These are phyloP conservation scores for Elasticomyces elasticus DNA, from an alignment of 495 filamentous ascomycete species.

Conservation along the genomic window DNA sequence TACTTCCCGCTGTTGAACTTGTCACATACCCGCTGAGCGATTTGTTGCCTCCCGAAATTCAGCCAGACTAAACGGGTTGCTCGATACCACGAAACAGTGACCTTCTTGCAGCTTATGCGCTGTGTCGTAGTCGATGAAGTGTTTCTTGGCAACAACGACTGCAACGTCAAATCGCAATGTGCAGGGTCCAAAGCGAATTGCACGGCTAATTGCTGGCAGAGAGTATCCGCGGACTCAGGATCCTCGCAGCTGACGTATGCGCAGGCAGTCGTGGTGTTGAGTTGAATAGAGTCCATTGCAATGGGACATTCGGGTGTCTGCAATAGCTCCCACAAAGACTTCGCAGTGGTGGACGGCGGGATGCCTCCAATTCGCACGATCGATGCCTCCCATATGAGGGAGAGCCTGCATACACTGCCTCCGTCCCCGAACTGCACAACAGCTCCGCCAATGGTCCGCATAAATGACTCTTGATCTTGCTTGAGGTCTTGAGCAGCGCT, in stretches of 20 bases:
- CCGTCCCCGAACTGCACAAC: neutral
- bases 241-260: neutral
- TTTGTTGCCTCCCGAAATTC: neutral
- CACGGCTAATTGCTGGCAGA: neutral
- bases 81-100: neutral
- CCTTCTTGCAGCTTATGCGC: neutral
- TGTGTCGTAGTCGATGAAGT: neutral
- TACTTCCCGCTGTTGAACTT: neutral
- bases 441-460: neutral
- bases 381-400: neutral
- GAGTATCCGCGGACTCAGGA: neutral
- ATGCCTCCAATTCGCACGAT: neutral
- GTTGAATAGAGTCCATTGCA: neutral
- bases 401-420: neutral
- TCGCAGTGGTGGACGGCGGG: neutral
- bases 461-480: neutral
- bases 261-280: neutral
- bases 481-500: neutral
- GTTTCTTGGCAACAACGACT: neutral
- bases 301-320: neutral
- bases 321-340: neutral
- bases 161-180: neutral
- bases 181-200: neutral
- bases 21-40: neutral
- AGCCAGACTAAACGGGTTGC: neutral